Conservation (phyloP, 208 protist species). For the Acanthamoeba castellanii region DNA sequence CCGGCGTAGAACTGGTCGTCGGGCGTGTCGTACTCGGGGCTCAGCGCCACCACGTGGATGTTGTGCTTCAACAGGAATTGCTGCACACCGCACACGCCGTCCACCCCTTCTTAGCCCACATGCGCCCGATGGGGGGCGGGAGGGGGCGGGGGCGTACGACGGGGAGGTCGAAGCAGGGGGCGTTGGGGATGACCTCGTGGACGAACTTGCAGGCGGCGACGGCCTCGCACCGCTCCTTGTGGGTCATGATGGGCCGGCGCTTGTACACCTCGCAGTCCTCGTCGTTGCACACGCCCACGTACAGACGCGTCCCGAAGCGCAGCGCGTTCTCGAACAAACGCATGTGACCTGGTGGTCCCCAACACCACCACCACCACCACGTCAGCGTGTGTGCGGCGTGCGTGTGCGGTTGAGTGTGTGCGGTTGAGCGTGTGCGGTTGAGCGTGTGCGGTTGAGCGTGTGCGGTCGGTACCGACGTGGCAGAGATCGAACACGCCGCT, state of each 20-base stretch:
- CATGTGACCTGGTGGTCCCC: constrained; percentile 6
- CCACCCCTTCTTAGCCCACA: neutral
- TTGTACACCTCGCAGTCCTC: constrained; percentile 93
- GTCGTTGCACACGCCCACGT: constrained; percentile 94
- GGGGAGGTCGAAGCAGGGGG: constrained; percentile 92
- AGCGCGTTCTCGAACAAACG: constrained; percentile 92
- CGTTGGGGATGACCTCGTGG: constrained; percentile 93
- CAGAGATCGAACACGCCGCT: neutral
- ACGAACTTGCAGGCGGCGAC: constrained; percentile 94
- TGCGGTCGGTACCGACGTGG: no score
- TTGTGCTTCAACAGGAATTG: constrained; percentile 94
- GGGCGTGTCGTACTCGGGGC: constrained; percentile 92
- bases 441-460: no score
- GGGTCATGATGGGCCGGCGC: constrained; percentile 94
- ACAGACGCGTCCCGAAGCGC: constrained; percentile 92
- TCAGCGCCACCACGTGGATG: constrained; percentile 94
- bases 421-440: no score
- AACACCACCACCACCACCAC: no score
- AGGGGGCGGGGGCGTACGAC: neutral
- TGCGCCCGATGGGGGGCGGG: neutral
- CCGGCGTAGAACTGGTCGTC: constrained; percentile 44
- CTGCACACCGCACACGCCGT: neutral
- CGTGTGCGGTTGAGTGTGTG: no score
- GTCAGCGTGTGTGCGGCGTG: no score
- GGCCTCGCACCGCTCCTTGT: constrained; percentile 92